Evolutionary conservation across 805 yeast genomes (phyloP), one percentile per base, ranked within the genome.

Genomic region (Lipomyces oligophaga): DNA sequence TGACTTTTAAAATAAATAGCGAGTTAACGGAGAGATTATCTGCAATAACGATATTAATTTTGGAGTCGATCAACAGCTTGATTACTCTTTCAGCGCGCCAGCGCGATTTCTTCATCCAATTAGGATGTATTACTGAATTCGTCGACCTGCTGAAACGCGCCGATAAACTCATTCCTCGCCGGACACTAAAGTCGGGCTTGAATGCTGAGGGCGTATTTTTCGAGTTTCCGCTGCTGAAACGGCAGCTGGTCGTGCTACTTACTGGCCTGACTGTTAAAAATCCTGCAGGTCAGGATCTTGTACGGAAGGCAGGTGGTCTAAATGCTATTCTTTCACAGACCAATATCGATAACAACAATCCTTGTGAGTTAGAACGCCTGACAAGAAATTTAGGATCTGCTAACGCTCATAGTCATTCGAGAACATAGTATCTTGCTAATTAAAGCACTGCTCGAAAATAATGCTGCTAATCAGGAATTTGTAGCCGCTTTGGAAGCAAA

Each of bases 331-430:
- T 90, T 20, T 83, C 89, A 5, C 83, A 81, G 53, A 89, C 97
- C 67, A 77, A 83, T 32, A 80, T 93, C 41, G 97, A 90, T 63
- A 81, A 80, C 36, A 79, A 85, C 61, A 94, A 93, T 63, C 97
- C 97, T 0, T 90, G 75, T 58, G 34, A 43, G 58, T 42, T 24
- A 34, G 22, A 8, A n/a, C 24, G 5, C 4, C 11, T 21, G 13
- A n/a, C 7, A 21, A 11, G 21, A 26, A 19, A 21, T 13, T 16
- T 11, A 20, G 21, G 11, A 10, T 19, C 24, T 32, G 11, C 5
- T 32, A 13, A 3, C 13, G 32, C 6, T 15, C 4, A 13, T 15
- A 48, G 53, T 41, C 43, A 58, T 68, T 47, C 60, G 86, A 55
- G 98, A 90, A 60, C 69, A 90, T 49, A 76, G 95, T 1, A 84